Evolutionary conservation across 257 asterid species (phyloP), one percentile per base, ranked within the genome.

Genomic region (Solanum boliviense): DNA sequence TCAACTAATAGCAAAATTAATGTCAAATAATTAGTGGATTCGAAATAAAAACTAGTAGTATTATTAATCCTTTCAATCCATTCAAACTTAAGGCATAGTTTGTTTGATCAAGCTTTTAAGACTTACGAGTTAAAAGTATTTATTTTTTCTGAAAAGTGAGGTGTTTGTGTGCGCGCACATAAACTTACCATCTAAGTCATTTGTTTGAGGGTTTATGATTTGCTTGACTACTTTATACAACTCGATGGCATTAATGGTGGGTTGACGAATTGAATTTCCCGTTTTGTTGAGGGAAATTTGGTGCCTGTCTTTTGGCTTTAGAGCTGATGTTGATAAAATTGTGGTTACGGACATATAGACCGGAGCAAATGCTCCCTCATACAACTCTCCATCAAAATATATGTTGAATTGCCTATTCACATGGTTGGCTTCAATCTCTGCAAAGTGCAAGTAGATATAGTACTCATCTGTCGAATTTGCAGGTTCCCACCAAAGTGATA

Each of bases 161-260:
- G 18, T 62, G 32, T 62, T n/a, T 62, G 29, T 8, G 27, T 8
- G 68, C 3, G 3, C 12, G 6, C 68, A 60, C 13, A 65, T 10
- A 65, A 2, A 67, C 74, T 3, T 73, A 89, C 91, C 91, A 89
- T 89, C 88, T 20, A 16, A n/a, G 1, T 87, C 86, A 44, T 44
- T 29, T 11, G 89, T 87, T 29, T 84, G 86, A 39, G 62, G 4
- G 16, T 0, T 35, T 7, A 20, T 35, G 75, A 87, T 56, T 7
- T 38, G 38, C 7, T 18, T 67, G 27, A 75, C 31, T 0, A 72
- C 46, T 5, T 34, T 34, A 71, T 87, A 89, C 4, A 74, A 2
- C 84, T 89, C 91, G 0, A 67, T 18, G 7, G 89, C 91, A 35
- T 65, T 89, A 7, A 87, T 34, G 76, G 88, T 65, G 1, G 91